phyloP scores from a whole-genome alignment of 306 rosid genomes.

The Trifolium subterraneum region DNA sequence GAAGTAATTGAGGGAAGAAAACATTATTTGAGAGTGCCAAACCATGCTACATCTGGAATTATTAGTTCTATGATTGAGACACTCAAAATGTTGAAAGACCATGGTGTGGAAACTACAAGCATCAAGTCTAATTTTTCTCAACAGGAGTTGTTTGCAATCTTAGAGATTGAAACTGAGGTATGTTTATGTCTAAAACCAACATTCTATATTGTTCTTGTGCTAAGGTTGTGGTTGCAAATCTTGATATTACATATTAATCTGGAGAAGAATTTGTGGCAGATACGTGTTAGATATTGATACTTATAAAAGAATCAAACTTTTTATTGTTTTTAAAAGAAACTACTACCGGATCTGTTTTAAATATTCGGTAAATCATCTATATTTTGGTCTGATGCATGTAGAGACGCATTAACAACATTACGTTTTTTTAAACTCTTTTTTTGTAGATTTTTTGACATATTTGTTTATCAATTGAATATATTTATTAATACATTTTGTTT shows the following conservation, averaged over 20 bases:
- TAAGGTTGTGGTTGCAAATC: neutral
- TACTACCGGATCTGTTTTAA: no score
- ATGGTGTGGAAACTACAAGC: constrained; percentile 49
- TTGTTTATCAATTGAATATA: no score
- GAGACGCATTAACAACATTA: no score
- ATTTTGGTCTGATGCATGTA: no score
- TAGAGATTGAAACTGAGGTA: constrained; percentile 54
- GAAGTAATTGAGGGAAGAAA: constrained; percentile 28
- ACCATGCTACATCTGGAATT: constrained; percentile 50
- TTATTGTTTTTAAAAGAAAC: no score
- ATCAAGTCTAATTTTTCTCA: constrained; percentile 57
- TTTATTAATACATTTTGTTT: no score
- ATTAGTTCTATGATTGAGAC: constrained; percentile 60
- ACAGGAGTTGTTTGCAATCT: constrained; percentile 48
- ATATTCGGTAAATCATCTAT: no score
- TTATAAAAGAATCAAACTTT: no score
- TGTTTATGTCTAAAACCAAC: neutral
- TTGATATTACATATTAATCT: neutral
- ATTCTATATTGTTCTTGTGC: neutral
- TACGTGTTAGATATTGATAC: no score
- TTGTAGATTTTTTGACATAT: no score
- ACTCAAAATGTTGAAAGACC: constrained; percentile 55
- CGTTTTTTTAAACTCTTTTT: no score
- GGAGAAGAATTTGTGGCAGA: no score
- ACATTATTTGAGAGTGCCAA: constrained; percentile 42